Base-by-base conservation (phyloP, 176 grass and related monocot species). In the Rhynchospora pubera region DNA sequence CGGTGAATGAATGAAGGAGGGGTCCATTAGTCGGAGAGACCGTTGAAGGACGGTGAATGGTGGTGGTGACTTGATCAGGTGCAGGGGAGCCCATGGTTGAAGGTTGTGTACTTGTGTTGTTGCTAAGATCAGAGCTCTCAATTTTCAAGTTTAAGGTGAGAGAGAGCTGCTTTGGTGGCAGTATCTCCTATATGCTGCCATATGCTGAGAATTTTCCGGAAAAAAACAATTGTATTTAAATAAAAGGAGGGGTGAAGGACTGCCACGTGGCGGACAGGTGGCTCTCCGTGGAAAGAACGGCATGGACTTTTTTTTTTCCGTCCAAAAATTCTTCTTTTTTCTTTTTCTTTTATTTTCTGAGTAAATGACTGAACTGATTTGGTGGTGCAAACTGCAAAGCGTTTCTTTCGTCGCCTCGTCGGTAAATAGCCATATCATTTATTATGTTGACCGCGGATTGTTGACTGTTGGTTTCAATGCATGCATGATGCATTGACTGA, bases 51-150 rank as follows among this genome's bases (percentile, higher is more conserved):
- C n/a, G n/a, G n/a, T n/a, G n/a, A n/a, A n/a, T n/a, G n/a, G n/a
- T n/a, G n/a, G 58, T 24, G 78, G 58, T 24, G 78, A 24, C 22
- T 28, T 81, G 78, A 81, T 81, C 58, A 51, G 69, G n/a, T 50
- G 44, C 45, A 8, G 78, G 47, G 30, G 60, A 65, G 45, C 61
- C 61, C 79, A 82, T 82, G 48, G 72, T 76, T 39, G 34, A 39
- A 4, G 34, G 34, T 39, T 39, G 34, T n/a, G n/a, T n/a, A n/a
- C n/a, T n/a, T n/a, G n/a, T 61, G 56, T 0, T n/a, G 4, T n/a
- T 50, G 22, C 28, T 55, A 30, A 23, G 48, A 76, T 32, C 21
- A 11, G 24, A 70, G n/a, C n/a, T n/a, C n/a, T n/a, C n/a, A n/a
- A 39, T 5, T 39, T 39, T 39, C 34, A 11, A 76, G 19, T 28